Evolutionary conservation across 2,329 filamentous ascomycete genomes (phyloP), one percentile per base, ranked within the genome.

Genomic region (Botrytis pseudocinerea): DNA sequence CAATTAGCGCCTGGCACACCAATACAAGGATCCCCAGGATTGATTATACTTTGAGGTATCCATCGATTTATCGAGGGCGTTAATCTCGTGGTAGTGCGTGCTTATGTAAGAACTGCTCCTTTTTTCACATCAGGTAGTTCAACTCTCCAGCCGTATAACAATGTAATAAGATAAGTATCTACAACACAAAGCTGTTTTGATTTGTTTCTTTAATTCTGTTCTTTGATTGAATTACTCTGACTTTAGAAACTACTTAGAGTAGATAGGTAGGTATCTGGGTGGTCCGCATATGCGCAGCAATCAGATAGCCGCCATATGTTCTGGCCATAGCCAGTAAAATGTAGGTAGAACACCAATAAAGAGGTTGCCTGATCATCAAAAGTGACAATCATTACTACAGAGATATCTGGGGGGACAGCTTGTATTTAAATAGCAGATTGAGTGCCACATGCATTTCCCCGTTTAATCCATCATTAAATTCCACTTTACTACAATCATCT

Each of bases 221-320:
- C 22, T 14, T n/a, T 51, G 22, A n/a, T 51, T 14, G 10, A 4
- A 51, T 1, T n/a, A n/a, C 1, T 20, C n/a, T 6, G 0, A n/a
- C 12, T 14, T 6, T 5, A n/a, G 25, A 6, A n/a, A 51, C n/a
- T 14, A 51, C 25, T 51, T n/a, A 5, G 9, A 12, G 46, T 4
- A 12, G 46, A 22, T 48, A 48, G 35, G 35, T 35, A 35, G 22
- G 10, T 51, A n/a, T 51, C 48, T 14, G 12, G 22, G 25, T 12
- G 22, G 1, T 5, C 25, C 10, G 22, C 48, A 51, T n/a, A 10
- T 51, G 48, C 48, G 48, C 44, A 46, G 18, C 25, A 51, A n/a
- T n/a, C 48, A 51, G 48, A 51, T 51, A 51, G 48, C 48, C 48
- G 48, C 48, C 25, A 10, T 51, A 22, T n/a, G 1, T 6, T 51